Evolutionary conservation across 1,139 yeast genomes (phyloP), one percentile per base, ranked within the genome.

Genomic region (Meyerozyma guilliermondii): DNA sequence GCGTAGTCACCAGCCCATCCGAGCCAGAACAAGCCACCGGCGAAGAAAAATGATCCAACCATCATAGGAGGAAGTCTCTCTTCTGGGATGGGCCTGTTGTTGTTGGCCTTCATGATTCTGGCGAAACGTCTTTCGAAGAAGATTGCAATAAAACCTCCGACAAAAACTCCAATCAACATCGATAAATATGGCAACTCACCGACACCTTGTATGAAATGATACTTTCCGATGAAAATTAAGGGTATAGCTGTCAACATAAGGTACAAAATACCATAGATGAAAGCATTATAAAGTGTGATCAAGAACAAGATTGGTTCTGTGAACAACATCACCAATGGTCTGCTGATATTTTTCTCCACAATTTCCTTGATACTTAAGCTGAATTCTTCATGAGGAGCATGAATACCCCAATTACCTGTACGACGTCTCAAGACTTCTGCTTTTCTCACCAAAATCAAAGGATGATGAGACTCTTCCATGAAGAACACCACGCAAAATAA

Each of bases 1-100:
- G 75, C 81, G 61, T 79, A 88, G 53, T 78, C 75, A 55, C 96
- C 96, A 2, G 88, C 69, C 95, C 95, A 87, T 41, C 87, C 80
- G 56, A 87, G 72, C 95, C 95, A 87, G 54, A 88, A 73, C 46
- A 88, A 69, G 41, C 96, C 96, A 49, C 79, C 69, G 29, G 94
- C 83, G 68, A 87, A 87, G 11, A 75, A 59, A 45, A 85, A 50
- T 27, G 82, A 80, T 26, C 95, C 91, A 40, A 74, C 59, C 65
- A 86, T 76, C 83, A 85, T 80, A 17, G 91, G 81, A 8, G 81
- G 80, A 48, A 89, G 67, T 64, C 96, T 80, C 35, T 80, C 84
- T 60, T 88, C 96, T 1, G 96, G 95, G 9, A 81, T 73, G 13
- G 84, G 82, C 49, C 72, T 74, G 40, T 82, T 83, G 35, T 74